Conservation (phyloP, 83 land plant species). For the Picea engelmannii region DNA sequence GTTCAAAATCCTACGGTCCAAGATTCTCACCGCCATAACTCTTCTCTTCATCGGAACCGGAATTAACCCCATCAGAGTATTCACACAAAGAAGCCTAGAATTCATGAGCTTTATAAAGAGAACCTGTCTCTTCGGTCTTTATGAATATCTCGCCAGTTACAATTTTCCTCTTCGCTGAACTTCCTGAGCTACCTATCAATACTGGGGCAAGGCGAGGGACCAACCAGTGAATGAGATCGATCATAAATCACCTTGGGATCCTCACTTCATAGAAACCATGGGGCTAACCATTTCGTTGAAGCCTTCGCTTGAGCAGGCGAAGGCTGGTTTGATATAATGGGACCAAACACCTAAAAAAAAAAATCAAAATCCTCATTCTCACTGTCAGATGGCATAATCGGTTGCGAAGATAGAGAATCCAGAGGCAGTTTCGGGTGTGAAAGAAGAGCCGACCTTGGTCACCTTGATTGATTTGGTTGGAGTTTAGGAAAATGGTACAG, state of each 20-base stretch:
- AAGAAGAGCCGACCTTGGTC: too few species aligned
- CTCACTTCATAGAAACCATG: conserved; percentile 14
- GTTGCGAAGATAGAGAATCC: too few species aligned
- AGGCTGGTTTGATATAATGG: conserved; percentile 17
- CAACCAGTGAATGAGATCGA: conserved; percentile 93
- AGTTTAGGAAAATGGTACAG: too few species aligned
- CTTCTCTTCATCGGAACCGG: conserved; percentile 11
- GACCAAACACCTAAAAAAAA: not conserved
- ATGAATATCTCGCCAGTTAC: not conserved
- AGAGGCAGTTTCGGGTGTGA: too few species aligned
- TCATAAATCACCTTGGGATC: conserved; percentile 66
- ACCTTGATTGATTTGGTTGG: too few species aligned
- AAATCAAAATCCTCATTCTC: too few species aligned
- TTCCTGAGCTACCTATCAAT: conserved; percentile 51
- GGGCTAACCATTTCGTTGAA: conserved; percentile 18
- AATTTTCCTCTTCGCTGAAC: conserved; percentile 46
- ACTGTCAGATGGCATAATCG: too few species aligned
- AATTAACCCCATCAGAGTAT: conserved; percentile 18
- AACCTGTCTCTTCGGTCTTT: not conserved
- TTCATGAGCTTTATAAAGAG: conserved; percentile 10
- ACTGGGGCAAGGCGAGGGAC: conserved; percentile 63
- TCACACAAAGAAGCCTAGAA: conserved; percentile 4
- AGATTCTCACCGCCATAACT: conserved; percentile 17
- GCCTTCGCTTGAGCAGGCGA: conserved; percentile 5
- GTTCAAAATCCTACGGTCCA: conserved; percentile 90